Conservation (phyloP, 1,139 yeast species). For the Torulaspora globosa region DNA sequence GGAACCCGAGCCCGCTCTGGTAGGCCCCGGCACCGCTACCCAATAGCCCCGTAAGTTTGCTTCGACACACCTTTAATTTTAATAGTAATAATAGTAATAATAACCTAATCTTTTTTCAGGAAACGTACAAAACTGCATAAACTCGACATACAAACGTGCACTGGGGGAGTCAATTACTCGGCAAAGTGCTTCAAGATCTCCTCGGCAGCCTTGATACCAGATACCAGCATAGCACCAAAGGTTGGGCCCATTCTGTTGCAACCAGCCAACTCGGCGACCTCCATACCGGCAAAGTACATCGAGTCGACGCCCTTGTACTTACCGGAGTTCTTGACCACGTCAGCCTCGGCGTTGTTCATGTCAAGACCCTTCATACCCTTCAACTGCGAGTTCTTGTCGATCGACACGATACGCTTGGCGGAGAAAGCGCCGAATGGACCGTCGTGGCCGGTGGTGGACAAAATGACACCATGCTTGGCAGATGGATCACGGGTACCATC, state of each 20-base stretch:
- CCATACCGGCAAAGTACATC: constrained; percentile 77
- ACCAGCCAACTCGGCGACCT: constrained; percentile 72
- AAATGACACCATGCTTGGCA: constrained; percentile 57
- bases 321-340: constrained; percentile 64
- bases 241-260: constrained; percentile 83
- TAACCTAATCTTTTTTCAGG: too few relatives aligned
- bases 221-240: constrained; percentile 75
- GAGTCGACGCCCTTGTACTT: constrained; percentile 62
- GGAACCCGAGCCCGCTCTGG: neutral
- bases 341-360: constrained; percentile 76
- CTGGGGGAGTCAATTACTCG: neutral
- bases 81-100: too few relatives aligned
- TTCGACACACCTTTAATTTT: too few relatives aligned
- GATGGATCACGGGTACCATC: constrained; percentile 35
- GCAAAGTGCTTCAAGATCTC: constrained; percentile 34
- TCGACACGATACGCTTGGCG: constrained; percentile 51
- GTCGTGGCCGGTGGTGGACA: constrained; percentile 77
- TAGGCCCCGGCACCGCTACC: too few relatives aligned
- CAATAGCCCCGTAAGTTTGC: too few relatives aligned
- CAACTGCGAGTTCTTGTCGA: constrained; percentile 46
- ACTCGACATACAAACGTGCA: neutral
- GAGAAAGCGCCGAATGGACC: constrained; percentile 85
- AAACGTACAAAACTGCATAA: neutral
- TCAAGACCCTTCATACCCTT: constrained; percentile 78
- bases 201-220: constrained; percentile 76